A percentile compares a stretch with the other conserved stretches of the same genome.
These are phyloP conservation scores for Aphanomyces stellatus DNA, from an alignment of 352 stramenopile genomes.

Conservation along the genomic window DNA sequence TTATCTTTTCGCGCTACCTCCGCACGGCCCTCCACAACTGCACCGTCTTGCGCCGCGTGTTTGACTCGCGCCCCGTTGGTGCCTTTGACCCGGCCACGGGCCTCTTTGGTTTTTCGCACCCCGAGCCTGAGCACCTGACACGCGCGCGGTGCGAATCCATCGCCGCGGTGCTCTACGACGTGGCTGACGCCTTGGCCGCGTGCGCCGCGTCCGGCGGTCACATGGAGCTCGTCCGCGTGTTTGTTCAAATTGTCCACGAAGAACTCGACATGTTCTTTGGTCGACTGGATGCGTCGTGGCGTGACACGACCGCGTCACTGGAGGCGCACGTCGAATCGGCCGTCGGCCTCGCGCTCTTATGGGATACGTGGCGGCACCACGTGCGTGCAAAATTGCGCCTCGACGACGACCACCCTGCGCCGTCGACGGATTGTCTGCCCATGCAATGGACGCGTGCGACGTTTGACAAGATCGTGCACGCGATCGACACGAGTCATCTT, in stretches of 20 bases:
- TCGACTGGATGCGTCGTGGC: not conserved
- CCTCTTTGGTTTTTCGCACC: not conserved
- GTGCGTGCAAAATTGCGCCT: not conserved
- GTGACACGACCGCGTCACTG: not conserved
- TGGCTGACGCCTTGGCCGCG: not conserved
- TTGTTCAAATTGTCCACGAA: constrained; percentile 14
- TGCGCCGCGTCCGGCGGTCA: not conserved
- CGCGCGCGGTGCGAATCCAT: constrained; percentile 11
- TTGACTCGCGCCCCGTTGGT: not conserved
- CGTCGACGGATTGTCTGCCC: not conserved
- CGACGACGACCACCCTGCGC: not conserved
- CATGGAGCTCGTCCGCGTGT: not conserved
- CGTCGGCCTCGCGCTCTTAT: not conserved
- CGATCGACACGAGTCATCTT: not conserved
- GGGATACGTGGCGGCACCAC: constrained; percentile 11
- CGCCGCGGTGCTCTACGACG: constrained; percentile 1
- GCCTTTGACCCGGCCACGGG: not conserved
- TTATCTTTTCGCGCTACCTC: constrained; percentile 18
- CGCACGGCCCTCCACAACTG: constrained; percentile 7
- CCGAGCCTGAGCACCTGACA: not conserved
- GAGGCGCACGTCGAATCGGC: not conserved
- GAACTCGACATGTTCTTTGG: not conserved
- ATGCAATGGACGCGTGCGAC: constrained; percentile 11
- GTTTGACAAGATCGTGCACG: constrained; percentile 2
- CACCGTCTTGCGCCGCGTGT: not conserved